Conservation (phyloP, 2,329 filamentous ascomycete genomes). For the Alternaria brassicicola region DNA sequence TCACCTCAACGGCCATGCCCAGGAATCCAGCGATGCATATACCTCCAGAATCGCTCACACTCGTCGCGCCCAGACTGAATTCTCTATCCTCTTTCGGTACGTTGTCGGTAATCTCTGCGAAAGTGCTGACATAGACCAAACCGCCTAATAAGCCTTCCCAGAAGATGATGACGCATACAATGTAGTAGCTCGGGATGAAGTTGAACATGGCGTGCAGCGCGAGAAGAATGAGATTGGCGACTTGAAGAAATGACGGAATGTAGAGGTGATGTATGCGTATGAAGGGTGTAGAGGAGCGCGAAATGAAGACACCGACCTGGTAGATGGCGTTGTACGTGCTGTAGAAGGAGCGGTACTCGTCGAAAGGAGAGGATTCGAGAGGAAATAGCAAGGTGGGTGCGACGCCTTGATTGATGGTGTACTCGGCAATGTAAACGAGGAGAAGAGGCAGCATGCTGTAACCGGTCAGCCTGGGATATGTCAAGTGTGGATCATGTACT, state of each 20-base stretch:
- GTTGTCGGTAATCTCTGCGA: constrained; percentile 88
- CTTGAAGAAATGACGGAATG: constrained; percentile 78
- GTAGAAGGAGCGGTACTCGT: constrained; percentile 84
- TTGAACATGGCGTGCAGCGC: constrained; percentile 73
- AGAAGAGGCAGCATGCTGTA: constrained; percentile 83
- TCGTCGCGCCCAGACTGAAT: constrained; percentile 88
- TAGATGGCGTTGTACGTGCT: constrained; percentile 95
- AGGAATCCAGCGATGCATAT: constrained; percentile 88
- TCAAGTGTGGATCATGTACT: constrained; percentile 28
- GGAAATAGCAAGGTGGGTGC: constrained; percentile 89
- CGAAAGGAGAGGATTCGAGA: constrained; percentile 75
- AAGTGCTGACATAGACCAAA: constrained; percentile 86
- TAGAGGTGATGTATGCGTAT: constrained; percentile 82
- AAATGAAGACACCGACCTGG: constrained; percentile 93
- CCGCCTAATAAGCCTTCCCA: constrained; percentile 95
- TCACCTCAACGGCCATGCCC: constrained; percentile 80
- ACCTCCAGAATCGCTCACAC: constrained; percentile 87
- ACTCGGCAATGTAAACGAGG: constrained; percentile 93
- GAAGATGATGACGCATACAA: constrained; percentile 85
- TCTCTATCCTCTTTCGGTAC: constrained; percentile 80
- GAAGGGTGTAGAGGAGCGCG: constrained; percentile 88
- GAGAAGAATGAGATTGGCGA: constrained; percentile 76
- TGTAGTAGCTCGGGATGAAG: constrained; percentile 55
- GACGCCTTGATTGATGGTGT: constrained; percentile 96
- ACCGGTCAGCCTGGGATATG: constrained; percentile 7